Evolutionary conservation across 1,284 basidiomycete genomes (phyloP), one percentile per base, ranked within the genome.

Genomic region (Filobasidium uniguttulatum): DNA sequence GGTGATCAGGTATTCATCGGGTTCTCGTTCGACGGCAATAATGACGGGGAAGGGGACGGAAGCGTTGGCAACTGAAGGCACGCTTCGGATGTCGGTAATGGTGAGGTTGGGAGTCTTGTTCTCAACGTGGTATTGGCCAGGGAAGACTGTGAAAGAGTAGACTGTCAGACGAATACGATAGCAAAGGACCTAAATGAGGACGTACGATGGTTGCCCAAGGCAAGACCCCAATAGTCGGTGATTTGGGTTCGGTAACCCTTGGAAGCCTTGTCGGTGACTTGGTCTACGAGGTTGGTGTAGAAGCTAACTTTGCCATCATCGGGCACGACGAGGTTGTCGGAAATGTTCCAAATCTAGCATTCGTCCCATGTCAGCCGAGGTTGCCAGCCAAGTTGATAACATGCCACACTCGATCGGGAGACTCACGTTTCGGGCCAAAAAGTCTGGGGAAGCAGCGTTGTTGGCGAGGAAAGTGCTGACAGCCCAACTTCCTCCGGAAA

Each of bases 11-110:
- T 66, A 46, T 55, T 71, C 64, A 34, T 65, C 64, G 1, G 61
- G 61, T 54, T 71, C 70, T n/a, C 72, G 65, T 62, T 74, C 72
- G 29, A 70, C 71, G 3, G 72, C 67, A 33, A 74, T 66, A 56
- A 73, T 69, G 58, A 75, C 69, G 1, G 73, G 66, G 56, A 64
- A 57, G 26, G 67, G 67, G 8, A 67, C 55, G 33, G 55, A 56
- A 7, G 57, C 64, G 47, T 62, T 63, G 47, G 15, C 52, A 2
- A 59, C 52, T 22, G 54, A 45, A 12, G 64, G 55, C 34, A 58
- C 45, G 17, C 51, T 54, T 20, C 62, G 57, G 5, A 61, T 37
- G n/a, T 57, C 56, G 20, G 61, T 57, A 19, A 65, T 56, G 7
- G 67, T 68, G 37, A 66, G 50, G 56, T 71, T 71, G 20, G 69